Conservation (phyloP, 169 alveolate genomes). For the Cryptosporidium parvum region DNA sequence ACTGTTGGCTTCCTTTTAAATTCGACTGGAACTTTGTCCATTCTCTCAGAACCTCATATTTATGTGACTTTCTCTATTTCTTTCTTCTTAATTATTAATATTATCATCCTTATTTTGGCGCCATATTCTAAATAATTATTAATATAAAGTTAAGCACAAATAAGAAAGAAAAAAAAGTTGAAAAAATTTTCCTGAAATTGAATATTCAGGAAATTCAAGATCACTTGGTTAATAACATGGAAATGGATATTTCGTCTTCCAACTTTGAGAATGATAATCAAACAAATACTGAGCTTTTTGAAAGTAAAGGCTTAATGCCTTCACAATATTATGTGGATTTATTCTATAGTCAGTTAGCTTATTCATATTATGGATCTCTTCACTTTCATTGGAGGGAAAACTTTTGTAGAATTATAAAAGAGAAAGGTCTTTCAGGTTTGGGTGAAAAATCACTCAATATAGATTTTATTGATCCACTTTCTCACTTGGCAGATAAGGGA, state of each 20-base stretch:
- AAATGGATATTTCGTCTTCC: neutral
- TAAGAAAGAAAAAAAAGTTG: neutral
- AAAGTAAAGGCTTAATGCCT: neutral
- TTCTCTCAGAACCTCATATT: neutral
- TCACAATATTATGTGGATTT: conserved; percentile 66
- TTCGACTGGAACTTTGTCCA: conserved; percentile 11
- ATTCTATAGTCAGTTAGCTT: conserved; percentile 72
- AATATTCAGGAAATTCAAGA: neutral
- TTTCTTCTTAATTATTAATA: neutral
- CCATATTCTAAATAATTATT: neutral
- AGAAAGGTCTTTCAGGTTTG: neutral
- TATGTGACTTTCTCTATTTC: neutral
- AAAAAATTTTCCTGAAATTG: neutral
- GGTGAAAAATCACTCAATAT: too few relatives aligned
- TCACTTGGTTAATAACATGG: neutral
- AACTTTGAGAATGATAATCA: neutral
- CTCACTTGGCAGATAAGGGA: conserved; percentile 6
- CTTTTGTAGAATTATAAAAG: neutral
- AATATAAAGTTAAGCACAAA: neutral
- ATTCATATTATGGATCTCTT: conserved; percentile 54
- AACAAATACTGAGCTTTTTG: neutral
- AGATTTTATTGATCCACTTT: conserved; percentile 8
- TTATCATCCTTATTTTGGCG: neutral
- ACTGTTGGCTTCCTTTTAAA: conserved; percentile 41
- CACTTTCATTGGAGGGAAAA: conserved; percentile 21